phyloP scores from a whole-genome alignment of 495 filamentous ascomycete genomes.

The Aspergillus kassunensis region DNA sequence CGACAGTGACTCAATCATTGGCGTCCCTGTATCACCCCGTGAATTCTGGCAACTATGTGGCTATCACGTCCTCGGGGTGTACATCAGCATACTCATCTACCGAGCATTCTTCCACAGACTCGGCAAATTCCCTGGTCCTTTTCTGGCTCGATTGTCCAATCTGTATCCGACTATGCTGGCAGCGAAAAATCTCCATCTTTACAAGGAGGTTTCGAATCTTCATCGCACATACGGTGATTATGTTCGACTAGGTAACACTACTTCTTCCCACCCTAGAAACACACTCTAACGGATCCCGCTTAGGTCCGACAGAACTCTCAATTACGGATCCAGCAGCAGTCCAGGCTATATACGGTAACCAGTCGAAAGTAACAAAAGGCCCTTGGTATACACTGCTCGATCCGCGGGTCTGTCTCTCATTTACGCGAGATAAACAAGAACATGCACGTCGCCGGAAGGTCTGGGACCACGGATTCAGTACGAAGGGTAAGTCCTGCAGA shows the following conservation, averaged over 20 bases:
- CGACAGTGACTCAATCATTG: too few relatives aligned
- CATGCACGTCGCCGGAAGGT: conserved; percentile 36
- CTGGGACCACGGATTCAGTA: conserved; percentile 40
- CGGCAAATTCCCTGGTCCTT: conserved; percentile 34
- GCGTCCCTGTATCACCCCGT: too few relatives aligned
- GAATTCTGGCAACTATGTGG: too few relatives aligned
- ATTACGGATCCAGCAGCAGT: conserved; percentile 36
- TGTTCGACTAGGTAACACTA: conserved; percentile 26
- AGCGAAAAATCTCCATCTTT: conserved; percentile 23
- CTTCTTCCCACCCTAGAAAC: not conserved
- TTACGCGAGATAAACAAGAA: conserved; percentile 26
- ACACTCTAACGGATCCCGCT: conserved; percentile 4
- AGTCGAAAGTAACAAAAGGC: conserved; percentile 32
- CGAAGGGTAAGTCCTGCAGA: conserved; percentile 29
- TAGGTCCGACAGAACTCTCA: conserved; percentile 38
- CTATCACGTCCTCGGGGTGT: conserved; percentile 12
- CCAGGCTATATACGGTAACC: conserved; percentile 26
- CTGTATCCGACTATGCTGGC: conserved; percentile 20
- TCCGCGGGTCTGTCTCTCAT: conserved; percentile 33
- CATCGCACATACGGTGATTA: conserved; percentile 46
- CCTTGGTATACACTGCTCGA: conserved; percentile 38
- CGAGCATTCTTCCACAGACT: conserved; percentile 34
- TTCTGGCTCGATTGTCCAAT: conserved; percentile 30
- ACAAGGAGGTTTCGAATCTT: conserved; percentile 29
- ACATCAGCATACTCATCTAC: conserved; percentile 33